Base-by-base conservation (phyloP, 108 stramenopile genomes). In the Fragilaria crotonensis region DNA sequence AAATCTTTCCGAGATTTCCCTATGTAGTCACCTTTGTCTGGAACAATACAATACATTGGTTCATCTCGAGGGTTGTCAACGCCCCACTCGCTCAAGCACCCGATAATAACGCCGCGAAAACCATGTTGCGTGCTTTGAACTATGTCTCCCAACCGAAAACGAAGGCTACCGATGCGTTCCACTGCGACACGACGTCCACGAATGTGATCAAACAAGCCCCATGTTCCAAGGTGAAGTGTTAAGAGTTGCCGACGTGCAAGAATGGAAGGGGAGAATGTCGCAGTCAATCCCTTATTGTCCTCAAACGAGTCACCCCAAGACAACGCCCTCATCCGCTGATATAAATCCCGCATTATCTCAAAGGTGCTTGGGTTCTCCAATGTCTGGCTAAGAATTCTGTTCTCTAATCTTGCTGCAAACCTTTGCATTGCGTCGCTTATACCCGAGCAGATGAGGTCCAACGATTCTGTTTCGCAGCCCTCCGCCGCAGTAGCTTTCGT, bases 31-130 rank as follows among this genome's bases (percentile, higher is more conserved):
- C 67, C 59, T 20, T 59, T 60, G 70, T 92, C 84, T 19, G 86
- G 80, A 54, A 76, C 59, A 31, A 92, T 60, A 33, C 85, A 84
- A 68, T 88, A 92, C 57, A 88, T 88, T 11, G 90, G 90, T 50
- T 79, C 67, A 26, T 79, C 58, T 26, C 78, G 62, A 3, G 86
- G 80, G 74, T 86, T 73, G 26, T 74, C 63, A 25, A 91, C 66
- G 46, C 75, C 62, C 90, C 90, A 92, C 2, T 63, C 47, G 0
- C 80, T 62, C 23, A 92, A 83, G 76, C 82, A 86, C 21, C 78
- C 82, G 20, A 82, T 69, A 19, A 92, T 66, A 20, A 92, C 83
- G 25, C 90, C 90, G 28, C 83, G 66, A 59, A 82, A 92, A 4
- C 84, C 87, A 59, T 80, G 86, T 14, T 72, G 54, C 48, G 80